phyloP scores from a whole-genome alignment of 1,284 basidiomycete genomes.

The Athelia sp. region DNA sequence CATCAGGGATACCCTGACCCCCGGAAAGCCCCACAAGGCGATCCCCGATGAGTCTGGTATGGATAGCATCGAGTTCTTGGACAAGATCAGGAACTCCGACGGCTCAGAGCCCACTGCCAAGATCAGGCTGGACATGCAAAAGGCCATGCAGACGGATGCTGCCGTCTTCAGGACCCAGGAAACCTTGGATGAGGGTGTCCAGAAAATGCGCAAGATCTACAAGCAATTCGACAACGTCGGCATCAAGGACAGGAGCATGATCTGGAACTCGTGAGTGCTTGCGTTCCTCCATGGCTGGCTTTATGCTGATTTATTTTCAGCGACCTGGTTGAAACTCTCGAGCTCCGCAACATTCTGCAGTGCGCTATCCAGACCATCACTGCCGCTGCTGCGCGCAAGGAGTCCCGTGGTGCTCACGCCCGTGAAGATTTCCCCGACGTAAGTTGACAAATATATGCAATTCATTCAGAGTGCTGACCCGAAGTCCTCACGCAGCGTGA shows the following conservation, averaged over 20 bases:
- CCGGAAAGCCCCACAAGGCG: constrained; percentile 88
- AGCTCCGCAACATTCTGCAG: constrained; percentile 94
- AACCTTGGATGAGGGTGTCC: constrained; percentile 88
- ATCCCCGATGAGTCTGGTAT: constrained; percentile 89
- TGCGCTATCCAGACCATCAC: constrained; percentile 96
- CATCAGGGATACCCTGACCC: constrained; percentile 88
- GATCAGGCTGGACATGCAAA: constrained; percentile 95
- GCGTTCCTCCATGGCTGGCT: neutral
- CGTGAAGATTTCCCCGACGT: constrained; percentile 94
- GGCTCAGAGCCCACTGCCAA: constrained; percentile 87
- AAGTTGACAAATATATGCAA: constrained; percentile 18
- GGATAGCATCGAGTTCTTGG: constrained; percentile 84
- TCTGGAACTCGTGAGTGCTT: constrained; percentile 89
- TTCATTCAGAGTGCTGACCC: constrained; percentile 2
- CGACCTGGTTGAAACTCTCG: constrained; percentile 95
- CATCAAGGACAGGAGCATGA: constrained; percentile 97
- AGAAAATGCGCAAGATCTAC: constrained; percentile 84
- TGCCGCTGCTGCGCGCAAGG: constrained; percentile 92
- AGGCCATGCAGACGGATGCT: constrained; percentile 95
- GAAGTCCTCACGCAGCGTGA: constrained; percentile 53
- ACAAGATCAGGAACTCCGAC: constrained; percentile 81
- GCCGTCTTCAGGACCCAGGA: constrained; percentile 93
- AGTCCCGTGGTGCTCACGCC: constrained; percentile 96
- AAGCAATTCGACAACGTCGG: constrained; percentile 87
- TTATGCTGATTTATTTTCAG: constrained; percentile 30